A percentile compares a stretch with the other conserved stretches of the same genome.
These are phyloP conservation scores for Microbotryomycetes sp. DNA, from an alignment of 1,284 basidiomycete species.

Conservation along the genomic window DNA sequence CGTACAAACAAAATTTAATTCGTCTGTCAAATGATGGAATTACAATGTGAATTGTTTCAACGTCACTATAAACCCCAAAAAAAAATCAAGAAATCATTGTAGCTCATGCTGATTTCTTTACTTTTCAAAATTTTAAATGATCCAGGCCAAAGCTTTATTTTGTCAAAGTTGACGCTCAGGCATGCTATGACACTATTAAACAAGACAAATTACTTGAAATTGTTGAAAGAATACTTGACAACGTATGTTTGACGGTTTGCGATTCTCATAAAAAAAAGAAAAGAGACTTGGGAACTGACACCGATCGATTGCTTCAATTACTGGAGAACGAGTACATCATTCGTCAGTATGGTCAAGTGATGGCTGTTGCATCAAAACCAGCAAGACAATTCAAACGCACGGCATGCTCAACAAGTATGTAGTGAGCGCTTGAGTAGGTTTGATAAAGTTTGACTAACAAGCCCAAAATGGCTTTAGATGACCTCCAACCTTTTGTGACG, in stretches of 20 bases:
- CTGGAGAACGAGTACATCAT: slow-evolving; percentile 47
- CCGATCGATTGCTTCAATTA: too few relatives aligned
- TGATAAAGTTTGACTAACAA: not conserved
- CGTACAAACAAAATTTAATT: slow-evolving; percentile 59
- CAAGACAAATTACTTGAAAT: slow-evolving; percentile 79
- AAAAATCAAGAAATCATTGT: slow-evolving; percentile 21
- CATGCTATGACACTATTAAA: slow-evolving; percentile 94
- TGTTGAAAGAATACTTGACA: slow-evolving; percentile 61
- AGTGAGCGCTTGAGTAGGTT: not conserved
- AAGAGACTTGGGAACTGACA: too few relatives aligned
- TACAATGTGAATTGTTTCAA: slow-evolving; percentile 49
- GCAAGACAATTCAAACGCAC: slow-evolving; percentile 54
- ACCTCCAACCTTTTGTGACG: slow-evolving; percentile 64
- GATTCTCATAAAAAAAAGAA: slow-evolving; percentile 35
- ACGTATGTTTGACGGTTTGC: slow-evolving; percentile 55
- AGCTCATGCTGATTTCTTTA: not conserved
- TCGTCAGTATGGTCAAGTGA: slow-evolving; percentile 59
- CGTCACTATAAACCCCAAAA: slow-evolving; percentile 21
- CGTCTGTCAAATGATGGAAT: slow-evolving; percentile 45
- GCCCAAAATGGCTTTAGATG: slow-evolving; percentile 47
- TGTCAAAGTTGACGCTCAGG: slow-evolving; percentile 90
- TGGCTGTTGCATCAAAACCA: slow-evolving; percentile 50
- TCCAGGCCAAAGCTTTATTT: slow-evolving; percentile 79
- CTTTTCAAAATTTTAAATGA: not conserved
- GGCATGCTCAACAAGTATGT: slow-evolving; percentile 60